Base-by-base conservation (phyloP, 257 asterid species). In the Prunella vulgaris region DNA sequence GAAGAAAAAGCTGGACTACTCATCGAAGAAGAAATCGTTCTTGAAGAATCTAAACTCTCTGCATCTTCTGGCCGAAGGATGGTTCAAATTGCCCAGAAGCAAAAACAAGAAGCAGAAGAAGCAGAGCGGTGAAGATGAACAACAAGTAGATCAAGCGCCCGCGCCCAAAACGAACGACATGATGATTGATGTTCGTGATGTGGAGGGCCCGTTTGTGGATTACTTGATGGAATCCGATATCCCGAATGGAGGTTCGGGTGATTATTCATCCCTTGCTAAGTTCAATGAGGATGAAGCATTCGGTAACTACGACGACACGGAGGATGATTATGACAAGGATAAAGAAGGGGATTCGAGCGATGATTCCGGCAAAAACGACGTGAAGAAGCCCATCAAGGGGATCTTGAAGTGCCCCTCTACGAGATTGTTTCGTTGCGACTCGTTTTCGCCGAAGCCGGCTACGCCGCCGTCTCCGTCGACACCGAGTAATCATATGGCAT, bases 391-490 rank as follows among this genome's bases (percentile, higher is more conserved):
- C 5, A 44, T 91, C 7, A 91, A 87, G 69, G 93, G 96, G 28
- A 91, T 89, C 68, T 72, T 89, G 52, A 91, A 88, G 79, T 80
- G 81, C 48, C 84, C 90, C 3, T 76, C 92, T 0, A 72, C 77
- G 5, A 56, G 66, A 7, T 7, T 76, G 21, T 76, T 59, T 8
- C 73, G 83, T 2, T 53, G 78, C 22, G 42, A 37, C 9, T 77
- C 85, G 6, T 22, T 75, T 5, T 49, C 61, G 22, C 61, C 51
- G n/a, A 28, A 14, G 6, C 44, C 61, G 1, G 17, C 51, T 1
- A 9, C 71, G 5, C 12, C 60, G 1, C 72, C 79, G 10, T 60
- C 80, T 4, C 71, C 71, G 38, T 69, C 82, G 3, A 44, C 66
- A 0, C 24, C 81, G 8, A 30, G 21, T 38, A 77, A 71, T 28